Percentiles rank a stretch among this genome's conserved stretches.
These are phyloP conservation scores for Typha latifolia DNA, from an alignment of 176 grass and related monocot genomes.

Conservation along the genomic window DNA sequence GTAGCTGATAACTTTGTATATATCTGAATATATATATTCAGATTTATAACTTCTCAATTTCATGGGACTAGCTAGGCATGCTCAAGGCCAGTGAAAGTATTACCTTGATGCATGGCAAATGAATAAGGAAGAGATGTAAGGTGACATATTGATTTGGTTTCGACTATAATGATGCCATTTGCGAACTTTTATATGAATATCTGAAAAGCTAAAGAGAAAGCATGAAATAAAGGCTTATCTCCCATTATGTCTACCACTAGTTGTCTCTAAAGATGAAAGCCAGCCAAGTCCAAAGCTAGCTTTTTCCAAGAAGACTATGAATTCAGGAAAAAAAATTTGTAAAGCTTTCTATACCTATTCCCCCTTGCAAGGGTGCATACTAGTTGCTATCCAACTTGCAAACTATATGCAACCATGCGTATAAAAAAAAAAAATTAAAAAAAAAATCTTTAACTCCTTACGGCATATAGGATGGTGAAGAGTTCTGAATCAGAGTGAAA, in stretches of 20 bases:
- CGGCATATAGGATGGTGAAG: slow-evolving; percentile 95
- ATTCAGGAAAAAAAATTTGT: not conserved
- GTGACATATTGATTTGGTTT: not conserved
- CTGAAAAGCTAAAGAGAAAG: slow-evolving; percentile 9
- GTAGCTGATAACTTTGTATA: too few relatives aligned
- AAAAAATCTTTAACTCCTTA: slow-evolving; percentile 11
- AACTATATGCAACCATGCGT: not conserved
- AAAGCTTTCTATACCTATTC: not conserved
- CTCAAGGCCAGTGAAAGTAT: too few relatives aligned
- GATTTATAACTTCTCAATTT: too few relatives aligned
- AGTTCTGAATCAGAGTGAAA: slow-evolving; percentile 93
- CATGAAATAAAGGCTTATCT: slow-evolving; percentile 13
- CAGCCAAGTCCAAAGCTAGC: not conserved
- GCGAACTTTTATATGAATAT: slow-evolving; percentile 1
- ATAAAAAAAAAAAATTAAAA: not conserved
- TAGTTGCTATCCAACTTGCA: not conserved
- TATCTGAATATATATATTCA: too few relatives aligned
- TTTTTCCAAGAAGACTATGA: not conserved
- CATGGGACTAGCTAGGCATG: too few relatives aligned
- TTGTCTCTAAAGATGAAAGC: not conserved
- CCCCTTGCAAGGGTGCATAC: not conserved
- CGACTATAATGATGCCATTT: not conserved
- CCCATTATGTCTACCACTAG: slow-evolving; percentile 30
- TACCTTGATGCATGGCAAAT: too few relatives aligned
- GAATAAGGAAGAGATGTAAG: too few relatives aligned